These are phyloP conservation scores for Boletus vermiculosoides DNA, from an alignment of 768 basidiomycete species.

Conservation along the genomic window DNA sequence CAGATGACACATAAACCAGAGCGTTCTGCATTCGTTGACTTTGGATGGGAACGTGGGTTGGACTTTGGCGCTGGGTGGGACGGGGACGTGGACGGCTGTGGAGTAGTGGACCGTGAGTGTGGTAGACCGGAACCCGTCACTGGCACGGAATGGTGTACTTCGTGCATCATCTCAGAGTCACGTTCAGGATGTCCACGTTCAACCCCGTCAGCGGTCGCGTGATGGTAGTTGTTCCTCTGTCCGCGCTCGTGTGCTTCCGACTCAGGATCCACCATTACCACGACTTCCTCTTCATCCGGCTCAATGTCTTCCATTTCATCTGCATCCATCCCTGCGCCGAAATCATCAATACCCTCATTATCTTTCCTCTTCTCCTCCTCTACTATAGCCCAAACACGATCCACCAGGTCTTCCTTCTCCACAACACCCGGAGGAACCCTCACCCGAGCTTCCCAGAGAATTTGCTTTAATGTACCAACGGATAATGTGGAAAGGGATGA, in stretches of 20 bases:
- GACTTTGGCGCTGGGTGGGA: slow-evolving; percentile 33
- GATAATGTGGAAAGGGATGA: slow-evolving; percentile 60
- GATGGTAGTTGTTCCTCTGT: background rate
- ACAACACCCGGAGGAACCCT: slow-evolving; percentile 51
- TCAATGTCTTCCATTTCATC: slow-evolving; percentile 32
- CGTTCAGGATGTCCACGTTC: background rate
- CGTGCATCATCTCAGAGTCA: slow-evolving; percentile 4
- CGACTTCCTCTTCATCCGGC: slow-evolving; percentile 20
- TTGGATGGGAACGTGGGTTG: slow-evolving; percentile 28
- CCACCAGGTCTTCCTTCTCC: slow-evolving; percentile 87
- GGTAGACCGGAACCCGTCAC: background rate
- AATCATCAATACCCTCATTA: slow-evolving; percentile 39
- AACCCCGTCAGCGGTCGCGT: background rate
- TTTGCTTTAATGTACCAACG: slow-evolving; percentile 70
- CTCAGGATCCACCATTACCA: slow-evolving; percentile 19
- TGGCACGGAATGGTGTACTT: slow-evolving; percentile 2
- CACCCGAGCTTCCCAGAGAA: slow-evolving; percentile 81
- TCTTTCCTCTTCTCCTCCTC: slow-evolving; percentile 60
- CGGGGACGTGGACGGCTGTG: slow-evolving; percentile 22
- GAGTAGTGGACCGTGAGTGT: slow-evolving; percentile 7
- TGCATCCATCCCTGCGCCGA: slow-evolving; percentile 19
- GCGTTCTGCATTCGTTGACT: slow-evolving; percentile 44
- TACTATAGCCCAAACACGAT: slow-evolving; percentile 58
- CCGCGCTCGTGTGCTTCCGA: slow-evolving; percentile 11
- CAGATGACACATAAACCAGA: slow-evolving; percentile 88